Evolutionary conservation across 208 protist genomes (phyloP).

Genomic region (Tritrichomonas musculus): DNA sequence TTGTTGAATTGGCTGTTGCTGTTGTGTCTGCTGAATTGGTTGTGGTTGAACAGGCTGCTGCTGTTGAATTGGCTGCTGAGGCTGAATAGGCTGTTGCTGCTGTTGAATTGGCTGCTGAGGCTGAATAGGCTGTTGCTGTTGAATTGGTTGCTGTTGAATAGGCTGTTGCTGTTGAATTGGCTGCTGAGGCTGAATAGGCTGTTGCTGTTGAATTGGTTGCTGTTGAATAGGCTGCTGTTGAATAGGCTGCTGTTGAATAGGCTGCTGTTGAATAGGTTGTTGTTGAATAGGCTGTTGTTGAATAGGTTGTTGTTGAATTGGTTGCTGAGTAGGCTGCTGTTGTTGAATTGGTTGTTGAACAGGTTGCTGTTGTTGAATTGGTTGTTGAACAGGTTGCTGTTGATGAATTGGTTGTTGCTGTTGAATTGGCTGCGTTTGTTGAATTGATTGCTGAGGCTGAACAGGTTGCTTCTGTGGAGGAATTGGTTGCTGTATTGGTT

Average conservation of each 20-base stretch:
- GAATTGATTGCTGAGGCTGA: background rate
- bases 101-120: background rate
- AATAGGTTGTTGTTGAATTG: background rate
- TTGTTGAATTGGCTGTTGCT: background rate
- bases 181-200: no score
- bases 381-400: background rate
- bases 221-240: no score
- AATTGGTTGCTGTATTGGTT: background rate
- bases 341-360: no score
- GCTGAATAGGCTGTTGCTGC: background rate
- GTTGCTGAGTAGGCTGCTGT: background rate
- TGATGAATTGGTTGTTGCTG: background rate
- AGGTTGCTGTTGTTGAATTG: no score
- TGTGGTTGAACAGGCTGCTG: background rate
- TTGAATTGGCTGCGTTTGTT: no score
- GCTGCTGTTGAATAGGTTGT: no score
- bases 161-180: no score
- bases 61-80: background rate
- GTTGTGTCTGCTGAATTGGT: background rate
- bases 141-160: background rate
- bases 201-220: no score
- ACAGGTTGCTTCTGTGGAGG: background rate
- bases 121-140: background rate
- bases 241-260: no score
- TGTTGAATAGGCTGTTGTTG: no score